Evolutionary conservation across 176 grass and related monocot genomes (phyloP).

Genomic region (Juncus effusus): DNA sequence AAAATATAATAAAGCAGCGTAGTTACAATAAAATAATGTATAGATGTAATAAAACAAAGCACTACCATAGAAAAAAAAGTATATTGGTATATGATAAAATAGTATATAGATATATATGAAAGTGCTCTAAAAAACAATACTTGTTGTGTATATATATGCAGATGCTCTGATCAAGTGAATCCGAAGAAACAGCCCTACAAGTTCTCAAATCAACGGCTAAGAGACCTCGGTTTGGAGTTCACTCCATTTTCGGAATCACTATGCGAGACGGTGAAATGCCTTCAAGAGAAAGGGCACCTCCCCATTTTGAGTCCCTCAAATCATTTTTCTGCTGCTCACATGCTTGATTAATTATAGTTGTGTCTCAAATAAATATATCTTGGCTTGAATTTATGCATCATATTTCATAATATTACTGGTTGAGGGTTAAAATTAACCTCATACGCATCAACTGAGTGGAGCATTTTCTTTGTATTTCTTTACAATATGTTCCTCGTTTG

Average conservation of each 20-base stretch:
- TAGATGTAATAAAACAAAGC: too few relatives aligned
- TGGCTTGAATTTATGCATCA: too few relatives aligned
- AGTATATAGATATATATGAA: too few relatives aligned
- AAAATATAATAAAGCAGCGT: too few relatives aligned
- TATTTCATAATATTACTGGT: too few relatives aligned
- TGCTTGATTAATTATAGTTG: conserved; percentile 8
- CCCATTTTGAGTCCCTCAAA: conserved; percentile 31
- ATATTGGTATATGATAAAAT: too few relatives aligned
- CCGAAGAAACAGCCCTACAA: conserved; percentile 68
- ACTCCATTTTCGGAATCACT: conserved; percentile 48
- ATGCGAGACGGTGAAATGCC: conserved; percentile 65
- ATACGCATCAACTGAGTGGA: too few relatives aligned
- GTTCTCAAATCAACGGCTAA: conserved; percentile 68
- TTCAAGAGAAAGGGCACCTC: conserved; percentile 77
- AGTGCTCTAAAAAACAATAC: background rate
- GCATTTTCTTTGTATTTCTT: too few relatives aligned
- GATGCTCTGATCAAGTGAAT: conserved; percentile 78
- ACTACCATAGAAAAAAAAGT: too few relatives aligned
- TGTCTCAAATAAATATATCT: background rate
- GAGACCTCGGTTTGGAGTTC: conserved; percentile 61
- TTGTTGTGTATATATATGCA: conserved; percentile 6
- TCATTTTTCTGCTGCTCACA: conserved; percentile 16
- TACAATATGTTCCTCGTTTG: too few relatives aligned
- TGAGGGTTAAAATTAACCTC: too few relatives aligned
- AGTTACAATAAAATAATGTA: too few relatives aligned